Base-by-base conservation (phyloP, 169 alveolate species). In the Babesia bigemina region DNA sequence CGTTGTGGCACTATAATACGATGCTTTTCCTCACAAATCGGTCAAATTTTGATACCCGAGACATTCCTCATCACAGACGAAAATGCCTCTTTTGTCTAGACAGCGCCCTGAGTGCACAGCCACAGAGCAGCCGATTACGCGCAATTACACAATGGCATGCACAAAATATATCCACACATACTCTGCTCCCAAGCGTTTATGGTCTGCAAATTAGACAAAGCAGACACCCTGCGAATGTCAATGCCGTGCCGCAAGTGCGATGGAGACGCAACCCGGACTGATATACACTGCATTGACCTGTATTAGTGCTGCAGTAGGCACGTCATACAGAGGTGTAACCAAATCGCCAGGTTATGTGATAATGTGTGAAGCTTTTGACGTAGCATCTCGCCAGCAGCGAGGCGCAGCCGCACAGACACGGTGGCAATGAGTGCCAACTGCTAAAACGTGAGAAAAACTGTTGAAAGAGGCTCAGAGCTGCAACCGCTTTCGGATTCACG, bases 401-500 rank as follows among this genome's bases (percentile, higher is more conserved):
- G 28, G 63, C 42, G 63, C 28, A 24, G 63, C 26, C n/a, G 19
- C n/a, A 21, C 63, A 33, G 39, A 33, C 21, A 56, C 57, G 26
- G 63, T 56, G 63, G 63, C 63, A 56, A 56, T 22, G 17, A 33
- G 63, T 56, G 63, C 63, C 63, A 14, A 21, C 8, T n/a, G 57
- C 57, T 7, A 49, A 49, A n/a, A n/a, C 28, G 24, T 7, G 24
- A 3, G 13, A 6, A 49, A 49, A 7, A 19, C n/a, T 3, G n/a
- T 4, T 3, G 6, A 49, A 49, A 4, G 8, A 3, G 24, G 7
- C 24, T 49, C 28, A 4, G 8, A 49, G 7, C 57, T n/a, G 28
- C 57, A n/a, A 49, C 2, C 7, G 7, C 2, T n/a, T 3, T 7
- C 8, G 57, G n/a, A 3, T 49, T 49, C 24, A n/a, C 57, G 24